Base-by-base conservation (phyloP, 805 yeast genomes). In the Komagataella phaffii region DNA sequence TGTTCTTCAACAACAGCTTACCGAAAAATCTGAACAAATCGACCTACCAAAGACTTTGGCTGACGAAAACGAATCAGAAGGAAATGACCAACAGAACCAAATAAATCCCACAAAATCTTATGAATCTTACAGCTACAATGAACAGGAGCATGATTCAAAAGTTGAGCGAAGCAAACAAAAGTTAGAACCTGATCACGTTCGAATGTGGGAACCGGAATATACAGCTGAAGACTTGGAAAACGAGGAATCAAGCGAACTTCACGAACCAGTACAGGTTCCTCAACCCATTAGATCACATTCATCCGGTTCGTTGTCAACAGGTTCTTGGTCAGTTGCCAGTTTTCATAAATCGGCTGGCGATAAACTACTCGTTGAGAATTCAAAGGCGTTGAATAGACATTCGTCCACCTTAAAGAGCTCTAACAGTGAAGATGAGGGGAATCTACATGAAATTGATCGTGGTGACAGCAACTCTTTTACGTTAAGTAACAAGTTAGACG, bases 251-350 rank as follows among this genome's bases (percentile, higher is more conserved):
- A 8, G 4, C 40, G 40, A 30, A 10, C 40, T 30, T 3, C 14
- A 7, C 10, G 40, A 14, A 8, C 12, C 40, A 14, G 2, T 30
- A 23, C 36, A 12, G 7, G 24, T 21, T 7, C n/a, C 36, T 40
- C 45, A 21, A 44, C 51, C 17, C 21, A 50, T 10, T 18, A 52
- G 43, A 49, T 53, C 51, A 1, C 56, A 50, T 17, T 59, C 58
- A 19, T 61, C 62, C 1, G 67, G 67, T 0, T 64, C 67, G 0
- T 49, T 64, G 17, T 64, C 67, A 3, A 64, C 67, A 0, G 67
- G 67, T 6, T 61, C 62, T 14, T 58, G 56, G 49, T 63, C 67
- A 2, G 56, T 63, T 12, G 58, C 53, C 43, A 58, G 64, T 51
- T 63, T 51, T 8, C 17, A 47, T 7, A 51, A 49, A 17, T 48